Conservation (phyloP, 805 yeast species). For the Zygoascus flipseniorum region DNA sequence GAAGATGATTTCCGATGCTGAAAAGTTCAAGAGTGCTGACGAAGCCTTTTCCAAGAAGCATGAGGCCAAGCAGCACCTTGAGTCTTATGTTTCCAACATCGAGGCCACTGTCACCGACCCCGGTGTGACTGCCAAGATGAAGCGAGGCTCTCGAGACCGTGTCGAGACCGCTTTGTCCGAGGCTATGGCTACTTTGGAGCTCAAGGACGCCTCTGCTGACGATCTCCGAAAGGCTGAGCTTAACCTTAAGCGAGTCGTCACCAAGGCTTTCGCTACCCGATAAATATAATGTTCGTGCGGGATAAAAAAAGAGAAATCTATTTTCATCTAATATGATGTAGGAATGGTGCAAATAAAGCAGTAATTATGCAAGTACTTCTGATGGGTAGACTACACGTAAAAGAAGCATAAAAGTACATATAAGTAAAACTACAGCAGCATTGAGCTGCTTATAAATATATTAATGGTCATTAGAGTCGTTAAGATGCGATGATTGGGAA, state of each 20-base stretch:
- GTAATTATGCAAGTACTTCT: background rate
- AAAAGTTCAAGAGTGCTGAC: conserved; percentile 97
- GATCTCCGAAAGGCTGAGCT: conserved; percentile 99
- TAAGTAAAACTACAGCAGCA: background rate
- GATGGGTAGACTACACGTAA: background rate
- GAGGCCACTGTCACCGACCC: conserved; percentile 98
- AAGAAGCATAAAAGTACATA: background rate
- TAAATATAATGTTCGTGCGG: conserved; percentile 7
- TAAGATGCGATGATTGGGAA: background rate
- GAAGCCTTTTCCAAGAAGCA: conserved; percentile 99
- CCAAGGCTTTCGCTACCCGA: conserved; percentile 99
- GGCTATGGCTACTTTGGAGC: conserved; percentile 94
- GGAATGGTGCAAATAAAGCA: background rate
- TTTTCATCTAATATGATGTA: background rate
- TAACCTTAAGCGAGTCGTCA: conserved; percentile 97
- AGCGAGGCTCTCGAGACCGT: conserved; percentile 95
- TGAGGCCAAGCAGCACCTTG: conserved; percentile 98
- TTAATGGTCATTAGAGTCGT: background rate
- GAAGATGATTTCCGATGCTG: conserved; percentile 98
- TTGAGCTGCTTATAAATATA: background rate
- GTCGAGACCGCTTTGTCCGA: conserved; percentile 96
- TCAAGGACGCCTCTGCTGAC: conserved; percentile 94
- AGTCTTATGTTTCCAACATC: conserved; percentile 93
- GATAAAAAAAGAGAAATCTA: background rate
- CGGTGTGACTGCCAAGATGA: conserved; percentile 92